Evolutionary conservation across 306 rosid species (phyloP).

Genomic region (Notholithocarpus densiflorus): DNA sequence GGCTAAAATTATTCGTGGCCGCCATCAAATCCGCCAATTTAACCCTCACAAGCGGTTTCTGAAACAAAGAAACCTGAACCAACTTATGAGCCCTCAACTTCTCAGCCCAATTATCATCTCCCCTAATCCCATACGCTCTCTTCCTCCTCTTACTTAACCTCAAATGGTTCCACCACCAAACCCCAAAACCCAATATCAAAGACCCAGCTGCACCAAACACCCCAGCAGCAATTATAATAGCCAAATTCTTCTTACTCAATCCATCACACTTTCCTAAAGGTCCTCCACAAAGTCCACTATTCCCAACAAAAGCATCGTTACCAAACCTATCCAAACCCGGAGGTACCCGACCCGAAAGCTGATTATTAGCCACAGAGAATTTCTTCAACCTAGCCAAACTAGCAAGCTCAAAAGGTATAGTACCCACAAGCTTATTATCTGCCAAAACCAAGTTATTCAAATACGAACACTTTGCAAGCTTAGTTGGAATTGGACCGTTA

Average conservation of each 20-base stretch:
- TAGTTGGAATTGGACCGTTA: constrained; percentile 52
- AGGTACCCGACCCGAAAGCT: constrained; percentile 62
- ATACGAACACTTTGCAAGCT: constrained; percentile 51
- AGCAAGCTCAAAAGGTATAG: constrained; percentile 61
- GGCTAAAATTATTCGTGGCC: constrained; percentile 67
- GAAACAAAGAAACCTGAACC: constrained; percentile 81
- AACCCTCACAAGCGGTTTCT: constrained; percentile 88
- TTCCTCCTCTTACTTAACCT: constrained; percentile 44
- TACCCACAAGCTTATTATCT: constrained; percentile 55
- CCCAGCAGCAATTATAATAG: constrained; percentile 89
- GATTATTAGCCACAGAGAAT: constrained; percentile 65
- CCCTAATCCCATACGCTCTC: constrained; percentile 38
- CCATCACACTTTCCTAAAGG: constrained; percentile 88
- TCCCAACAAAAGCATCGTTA: constrained; percentile 56
- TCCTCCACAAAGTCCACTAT: constrained; percentile 68
- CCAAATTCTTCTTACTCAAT: constrained; percentile 76
- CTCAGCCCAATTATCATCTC: constrained; percentile 68
- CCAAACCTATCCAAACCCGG: constrained; percentile 25
- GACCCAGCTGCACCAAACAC: constrained; percentile 94
- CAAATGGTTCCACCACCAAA: constrained; percentile 95
- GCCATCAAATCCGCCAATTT: constrained; percentile 88
- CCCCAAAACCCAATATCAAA: constrained; percentile 66
- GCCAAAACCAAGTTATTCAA: constrained; percentile 52
- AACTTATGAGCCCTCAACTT: constrained; percentile 73
- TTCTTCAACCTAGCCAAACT: constrained; percentile 50